Conservation (phyloP, 169 alveolate genomes). For the Eimeria maxima region DNA sequence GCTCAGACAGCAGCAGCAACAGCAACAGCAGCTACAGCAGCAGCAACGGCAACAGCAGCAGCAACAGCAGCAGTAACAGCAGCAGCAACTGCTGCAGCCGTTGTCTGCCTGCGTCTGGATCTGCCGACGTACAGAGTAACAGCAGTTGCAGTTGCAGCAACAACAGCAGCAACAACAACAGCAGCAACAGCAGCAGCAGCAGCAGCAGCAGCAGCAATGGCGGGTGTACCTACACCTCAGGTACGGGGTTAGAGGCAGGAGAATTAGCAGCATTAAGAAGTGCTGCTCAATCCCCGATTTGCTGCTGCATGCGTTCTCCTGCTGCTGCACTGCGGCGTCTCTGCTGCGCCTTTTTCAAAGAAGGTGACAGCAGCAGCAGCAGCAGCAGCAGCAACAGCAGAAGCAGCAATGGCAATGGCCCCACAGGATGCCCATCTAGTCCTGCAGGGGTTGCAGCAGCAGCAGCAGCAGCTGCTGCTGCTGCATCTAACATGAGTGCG, state of each 20-base stretch:
- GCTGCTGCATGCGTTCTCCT: constrained; percentile 70
- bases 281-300: not conserved
- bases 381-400: not conserved
- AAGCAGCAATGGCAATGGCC: not conserved
- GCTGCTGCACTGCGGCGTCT: not conserved
- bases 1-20: not conserved
- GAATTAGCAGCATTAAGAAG: not conserved
- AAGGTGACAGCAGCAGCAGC: not conserved
- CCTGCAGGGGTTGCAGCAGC: not conserved
- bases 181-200: not conserved
- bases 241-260: not conserved
- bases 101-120: not conserved
- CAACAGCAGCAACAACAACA: not conserved
- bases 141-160: not conserved
- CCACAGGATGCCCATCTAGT: not conserved
- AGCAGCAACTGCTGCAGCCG: not conserved
- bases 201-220: not conserved
- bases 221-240: not conserved
- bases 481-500: not conserved
- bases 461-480: not conserved
- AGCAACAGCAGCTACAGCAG: not conserved
- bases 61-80: constrained; percentile 30
- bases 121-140: not conserved
- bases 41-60: constrained; percentile 7
- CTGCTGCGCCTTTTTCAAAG: not conserved